A percentile compares a stretch with the other conserved stretches of the same genome.
Evolutionary conservation across 345 rosid species (phyloP).

Genomic region (Bruguiera gymnorhiza): DNA sequence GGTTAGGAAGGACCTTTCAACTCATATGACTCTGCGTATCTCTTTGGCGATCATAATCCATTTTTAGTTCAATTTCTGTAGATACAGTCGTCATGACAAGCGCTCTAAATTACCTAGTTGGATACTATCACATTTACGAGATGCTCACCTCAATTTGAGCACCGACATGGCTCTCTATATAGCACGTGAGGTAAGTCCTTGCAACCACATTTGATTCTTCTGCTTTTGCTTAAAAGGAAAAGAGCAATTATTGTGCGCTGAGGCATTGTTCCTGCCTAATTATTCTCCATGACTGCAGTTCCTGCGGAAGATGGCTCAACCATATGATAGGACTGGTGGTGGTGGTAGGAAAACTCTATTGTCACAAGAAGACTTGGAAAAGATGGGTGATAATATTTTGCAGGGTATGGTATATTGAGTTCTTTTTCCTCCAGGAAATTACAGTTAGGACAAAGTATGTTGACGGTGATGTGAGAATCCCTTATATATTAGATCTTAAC

Average conservation of each 20-base stretch:
- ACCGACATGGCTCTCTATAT: conserved; percentile 94
- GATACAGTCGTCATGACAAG: conserved; percentile 97
- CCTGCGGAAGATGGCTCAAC: conserved; percentile 95
- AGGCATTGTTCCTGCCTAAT: neutral
- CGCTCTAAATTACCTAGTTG: conserved; percentile 95
- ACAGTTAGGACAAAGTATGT: too few species aligned
- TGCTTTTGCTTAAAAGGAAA: neutral
- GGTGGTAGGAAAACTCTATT: conserved; percentile 65
- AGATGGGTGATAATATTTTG: conserved; percentile 59
- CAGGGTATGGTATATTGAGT: conserved; percentile 39
- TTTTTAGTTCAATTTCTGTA: conserved; percentile 26
- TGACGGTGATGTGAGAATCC: too few species aligned
- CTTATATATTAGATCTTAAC: too few species aligned
- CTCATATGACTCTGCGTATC: neutral
- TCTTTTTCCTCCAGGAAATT: neutral
- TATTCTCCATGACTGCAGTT: conserved; percentile 44
- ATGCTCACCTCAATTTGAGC: conserved; percentile 90
- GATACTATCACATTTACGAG: conserved; percentile 86
- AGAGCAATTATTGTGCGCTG: neutral
- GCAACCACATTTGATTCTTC: neutral
- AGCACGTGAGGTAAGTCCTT: conserved; percentile 70
- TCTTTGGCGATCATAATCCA: neutral
- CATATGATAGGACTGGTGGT: conserved; percentile 69
- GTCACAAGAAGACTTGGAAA: conserved; percentile 86
- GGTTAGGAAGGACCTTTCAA: neutral